phyloP scores from a whole-genome alignment of 345 rosid species.

The Ceriops tagal region DNA sequence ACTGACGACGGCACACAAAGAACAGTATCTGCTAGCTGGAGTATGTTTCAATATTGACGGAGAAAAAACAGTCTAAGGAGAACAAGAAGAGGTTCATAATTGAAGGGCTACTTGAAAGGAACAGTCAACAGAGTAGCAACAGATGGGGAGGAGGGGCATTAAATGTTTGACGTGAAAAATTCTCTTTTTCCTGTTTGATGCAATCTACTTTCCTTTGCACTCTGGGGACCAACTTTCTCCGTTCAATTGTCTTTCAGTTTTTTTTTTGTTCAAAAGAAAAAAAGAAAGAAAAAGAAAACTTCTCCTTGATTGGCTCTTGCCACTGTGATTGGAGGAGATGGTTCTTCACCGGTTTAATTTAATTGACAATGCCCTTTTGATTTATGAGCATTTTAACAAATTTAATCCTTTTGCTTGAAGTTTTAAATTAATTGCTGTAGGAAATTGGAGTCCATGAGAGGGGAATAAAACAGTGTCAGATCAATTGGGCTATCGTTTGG shows the following conservation, averaged over 20 bases:
- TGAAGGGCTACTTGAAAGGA: conserved; percentile 34
- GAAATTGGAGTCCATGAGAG: no score
- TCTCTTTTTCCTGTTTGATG: conserved; percentile 14
- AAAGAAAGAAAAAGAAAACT: no score
- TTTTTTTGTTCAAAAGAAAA: neutral
- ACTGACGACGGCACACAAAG: conserved; percentile 7
- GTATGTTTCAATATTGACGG: neutral
- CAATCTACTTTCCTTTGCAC: neutral
- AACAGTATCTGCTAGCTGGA: neutral
- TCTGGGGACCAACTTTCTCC: conserved; percentile 11
- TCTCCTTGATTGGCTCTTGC: no score
- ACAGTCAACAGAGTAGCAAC: conserved; percentile 5
- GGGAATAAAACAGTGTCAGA: no score
- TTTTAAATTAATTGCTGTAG: no score
- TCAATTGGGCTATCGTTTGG: no score
- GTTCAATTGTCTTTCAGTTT: neutral
- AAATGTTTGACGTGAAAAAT: conserved; percentile 30
- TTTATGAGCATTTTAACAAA: no score
- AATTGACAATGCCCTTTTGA: no score
- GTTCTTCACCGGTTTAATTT: no score
- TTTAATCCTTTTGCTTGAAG: no score
- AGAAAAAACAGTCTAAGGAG: neutral
- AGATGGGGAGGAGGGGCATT: conserved; percentile 7
- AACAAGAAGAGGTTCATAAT: conserved; percentile 29
- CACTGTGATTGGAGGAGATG: no score